These are phyloP conservation scores for Oldenlandia corymbosa DNA, from an alignment of 257 asterid species.

Conservation along the genomic window DNA sequence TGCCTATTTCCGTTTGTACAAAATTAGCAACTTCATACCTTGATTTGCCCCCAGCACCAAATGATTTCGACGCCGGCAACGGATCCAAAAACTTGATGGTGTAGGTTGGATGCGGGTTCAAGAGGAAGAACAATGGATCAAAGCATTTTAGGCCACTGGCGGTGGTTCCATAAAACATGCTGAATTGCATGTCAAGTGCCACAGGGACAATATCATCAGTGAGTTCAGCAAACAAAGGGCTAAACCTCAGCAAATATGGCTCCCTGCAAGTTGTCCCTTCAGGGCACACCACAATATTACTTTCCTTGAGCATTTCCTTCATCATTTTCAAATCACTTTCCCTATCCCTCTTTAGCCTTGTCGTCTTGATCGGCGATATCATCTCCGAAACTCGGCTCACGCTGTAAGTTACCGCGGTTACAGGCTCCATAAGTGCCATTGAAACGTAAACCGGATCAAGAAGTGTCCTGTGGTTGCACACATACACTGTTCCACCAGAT, in stretches of 20 bases:
- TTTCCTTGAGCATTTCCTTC: conserved; percentile 17
- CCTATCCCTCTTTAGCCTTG: conserved; percentile 22
- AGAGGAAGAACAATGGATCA: conserved; percentile 30
- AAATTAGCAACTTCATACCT: conserved; percentile 29
- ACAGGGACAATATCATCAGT: conserved; percentile 30
- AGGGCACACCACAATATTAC: conserved; percentile 29
- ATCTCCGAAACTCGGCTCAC: conserved; percentile 31
- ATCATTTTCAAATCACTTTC: conserved; percentile 22
- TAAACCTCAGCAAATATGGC: conserved; percentile 33
- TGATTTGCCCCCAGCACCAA: conserved; percentile 17
- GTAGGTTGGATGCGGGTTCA: conserved; percentile 29
- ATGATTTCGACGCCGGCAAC: conserved; percentile 1
- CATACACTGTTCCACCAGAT: conserved; percentile 18
- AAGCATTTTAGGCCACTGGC: conserved; percentile 31
- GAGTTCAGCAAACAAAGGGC: conserved; percentile 31
- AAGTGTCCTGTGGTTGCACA: conserved; percentile 30
- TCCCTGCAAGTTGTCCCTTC: conserved; percentile 42
- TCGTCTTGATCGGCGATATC: conserved; percentile 23
- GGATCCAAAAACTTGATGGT: conserved; percentile 14
- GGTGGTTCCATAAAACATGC: conserved; percentile 35
- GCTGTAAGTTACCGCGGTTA: conserved; percentile 26
- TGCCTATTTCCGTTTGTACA: conserved; percentile 27
- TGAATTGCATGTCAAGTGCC: conserved; percentile 23
- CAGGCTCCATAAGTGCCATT: conserved; percentile 23
- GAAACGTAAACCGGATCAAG: conserved; percentile 31